Evolutionary conservation across 2,329 filamentous ascomycete genomes (phyloP), one percentile per base, ranked within the genome.

Genomic region (Aspergillus sp.): DNA sequence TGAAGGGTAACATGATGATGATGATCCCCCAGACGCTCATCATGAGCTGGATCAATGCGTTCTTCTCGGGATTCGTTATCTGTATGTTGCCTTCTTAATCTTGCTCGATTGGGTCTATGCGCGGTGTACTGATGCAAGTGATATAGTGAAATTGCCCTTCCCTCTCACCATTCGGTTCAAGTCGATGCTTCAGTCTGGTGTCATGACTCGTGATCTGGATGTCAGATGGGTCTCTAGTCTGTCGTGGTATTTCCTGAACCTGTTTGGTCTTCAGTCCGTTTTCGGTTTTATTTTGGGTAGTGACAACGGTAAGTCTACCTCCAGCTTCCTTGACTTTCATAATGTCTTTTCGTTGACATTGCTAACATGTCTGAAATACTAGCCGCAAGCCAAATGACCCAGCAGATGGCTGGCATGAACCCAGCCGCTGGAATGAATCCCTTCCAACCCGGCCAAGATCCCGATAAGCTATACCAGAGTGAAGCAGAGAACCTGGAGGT

Each of bases 1-100:
- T 99, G 91, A 99, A 99, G 85, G 93, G 93, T 59, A 96, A 99
- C 75, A 96, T 99, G 90, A 94, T 95, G 65, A 99, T 98, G 95
- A 98, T 99, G 82, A 92, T 99, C 59, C 95, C 95, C 52, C 96
- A 99, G 78, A 98, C 93, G 6, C 80, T 99, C 74, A 99, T 99
- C 68, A 99, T 99, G 95, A 95, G 94, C 66, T 99, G 95, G 95
- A 98, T 99, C 75, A 99, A 99, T 80, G 93, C 95, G 0, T 99
- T 98, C 75, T 99, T 99, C 72, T 96, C 92, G 55, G 95, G 95
- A 32, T 99, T 97, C 73, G 95, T 99, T 52, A 97, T 99, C 63
- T 92, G 92, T 96, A 82, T 71, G 87, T 83, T 49, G 7, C 39
- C 26, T 47, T 22, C 32, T 9, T 26, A 49, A 39, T 52, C 6